Percentiles rank a stretch among this genome's conserved stretches.
Evolutionary conservation across 2,329 filamentous ascomycete genomes (phyloP).

Genomic region (Aspergillus spinulosporus): DNA sequence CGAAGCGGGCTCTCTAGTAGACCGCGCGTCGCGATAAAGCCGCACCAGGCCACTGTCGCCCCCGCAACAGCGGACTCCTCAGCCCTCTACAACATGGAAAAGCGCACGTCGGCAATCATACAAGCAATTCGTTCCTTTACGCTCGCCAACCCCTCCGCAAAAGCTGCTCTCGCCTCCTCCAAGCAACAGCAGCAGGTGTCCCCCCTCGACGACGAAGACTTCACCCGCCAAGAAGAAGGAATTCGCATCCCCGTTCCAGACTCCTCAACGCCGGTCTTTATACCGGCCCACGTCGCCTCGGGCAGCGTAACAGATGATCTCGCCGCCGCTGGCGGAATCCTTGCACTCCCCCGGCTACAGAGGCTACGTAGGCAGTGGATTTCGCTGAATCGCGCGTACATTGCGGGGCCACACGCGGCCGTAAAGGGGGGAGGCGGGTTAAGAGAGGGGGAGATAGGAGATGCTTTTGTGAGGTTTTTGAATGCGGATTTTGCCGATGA

Average conservation of each 20-base stretch:
- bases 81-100: conserved; percentile 48
- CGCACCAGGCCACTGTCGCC: conserved; percentile 48
- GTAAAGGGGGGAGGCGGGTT: conserved; percentile 35
- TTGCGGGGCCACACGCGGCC: conserved; percentile 38
- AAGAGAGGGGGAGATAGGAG: conserved; percentile 37
- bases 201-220: not conserved
- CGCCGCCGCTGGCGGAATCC: conserved; percentile 41
- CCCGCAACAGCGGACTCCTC: conserved; percentile 41
- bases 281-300: conserved; percentile 40
- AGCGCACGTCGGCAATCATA: conserved; percentile 44
- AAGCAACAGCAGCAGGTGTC: not conserved
- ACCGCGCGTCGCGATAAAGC: conserved; percentile 33
- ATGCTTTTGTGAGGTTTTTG: conserved; percentile 50
- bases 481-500: conserved; percentile 45
- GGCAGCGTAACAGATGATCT: conserved; percentile 43
- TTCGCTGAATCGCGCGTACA: conserved; percentile 45
- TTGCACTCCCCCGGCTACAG: conserved; percentile 46
- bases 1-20: conserved; percentile 15
- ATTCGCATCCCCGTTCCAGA: conserved; percentile 40
- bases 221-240: conserved; percentile 17
- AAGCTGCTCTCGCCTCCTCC: conserved; percentile 34
- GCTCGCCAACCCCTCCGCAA: conserved; percentile 39
- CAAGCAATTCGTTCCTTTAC: conserved; percentile 45
- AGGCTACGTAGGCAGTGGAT: conserved; percentile 49
- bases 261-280: conserved; percentile 32